Percentiles rank a stretch among this genome's conserved stretches.
Evolutionary conservation across 1,284 basidiomycete genomes (phyloP).

Genomic region (Cystobasidium pallidum): DNA sequence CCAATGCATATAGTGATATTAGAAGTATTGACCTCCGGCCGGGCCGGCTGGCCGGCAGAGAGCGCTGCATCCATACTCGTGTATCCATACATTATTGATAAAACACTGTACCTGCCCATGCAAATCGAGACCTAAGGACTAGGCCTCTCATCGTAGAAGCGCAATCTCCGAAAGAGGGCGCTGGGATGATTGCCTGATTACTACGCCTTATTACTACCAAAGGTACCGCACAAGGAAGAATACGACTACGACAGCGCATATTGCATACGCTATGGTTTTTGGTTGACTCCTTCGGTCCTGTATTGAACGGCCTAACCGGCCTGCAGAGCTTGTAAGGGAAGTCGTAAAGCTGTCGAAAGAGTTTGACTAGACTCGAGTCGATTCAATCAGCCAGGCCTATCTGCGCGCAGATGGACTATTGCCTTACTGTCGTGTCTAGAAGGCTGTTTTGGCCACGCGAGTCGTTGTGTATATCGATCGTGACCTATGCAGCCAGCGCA

Average conservation of each 20-base stretch:
- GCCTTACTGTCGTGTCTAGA: slow-evolving; percentile 49
- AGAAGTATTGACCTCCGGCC: background rate
- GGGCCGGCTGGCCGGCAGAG: background rate
- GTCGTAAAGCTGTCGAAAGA: slow-evolving; percentile 52
- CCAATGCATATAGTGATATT: slow-evolving; percentile 2
- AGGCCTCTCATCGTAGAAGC: background rate
- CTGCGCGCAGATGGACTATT: background rate
- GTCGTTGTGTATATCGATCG: slow-evolving; percentile 52
- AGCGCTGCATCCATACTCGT: background rate
- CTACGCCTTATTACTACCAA: background rate
- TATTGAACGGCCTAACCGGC: slow-evolving; percentile 30
- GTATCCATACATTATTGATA: slow-evolving; percentile 20
- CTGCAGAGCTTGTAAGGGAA: slow-evolving; percentile 46
- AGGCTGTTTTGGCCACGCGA: slow-evolving; percentile 50
- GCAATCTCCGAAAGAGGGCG: no score
- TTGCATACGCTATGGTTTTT: slow-evolving; percentile 17
- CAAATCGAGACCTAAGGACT: background rate
- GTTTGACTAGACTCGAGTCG: slow-evolving; percentile 44
- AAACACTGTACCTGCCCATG: background rate
- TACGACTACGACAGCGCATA: slow-evolving; percentile 21
- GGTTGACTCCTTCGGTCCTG: slow-evolving; percentile 26
- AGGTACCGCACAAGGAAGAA: slow-evolving; percentile 27
- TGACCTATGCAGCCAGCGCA: slow-evolving; percentile 47
- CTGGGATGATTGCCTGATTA: background rate
- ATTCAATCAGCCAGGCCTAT: background rate